These are phyloP conservation scores for Neurospora sp. DNA, from an alignment of 495 filamentous ascomycete species.

Conservation along the genomic window DNA sequence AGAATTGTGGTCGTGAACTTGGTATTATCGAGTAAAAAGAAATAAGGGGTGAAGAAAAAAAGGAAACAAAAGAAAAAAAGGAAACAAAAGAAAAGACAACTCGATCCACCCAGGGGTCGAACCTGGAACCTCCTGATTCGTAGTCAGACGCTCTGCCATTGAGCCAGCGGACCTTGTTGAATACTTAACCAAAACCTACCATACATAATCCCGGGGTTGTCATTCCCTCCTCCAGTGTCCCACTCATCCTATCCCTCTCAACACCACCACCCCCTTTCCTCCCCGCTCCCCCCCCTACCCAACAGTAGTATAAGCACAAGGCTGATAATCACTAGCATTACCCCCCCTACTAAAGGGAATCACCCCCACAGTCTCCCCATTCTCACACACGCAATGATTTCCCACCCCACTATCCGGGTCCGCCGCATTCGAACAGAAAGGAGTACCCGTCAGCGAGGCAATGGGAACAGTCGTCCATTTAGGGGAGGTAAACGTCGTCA, in stretches of 20 bases:
- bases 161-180: background rate
- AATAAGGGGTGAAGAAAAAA: background rate
- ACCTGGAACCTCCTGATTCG: background rate
- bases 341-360: conserved; percentile 3
- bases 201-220: background rate
- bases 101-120: background rate
- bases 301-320: conserved; percentile 14
- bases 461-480: conserved; percentile 10
- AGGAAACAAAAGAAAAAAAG: background rate
- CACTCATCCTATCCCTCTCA: background rate
- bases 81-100: background rate
- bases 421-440: conserved; percentile 11
- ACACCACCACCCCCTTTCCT: background rate
- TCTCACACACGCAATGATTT: conserved; percentile 12
- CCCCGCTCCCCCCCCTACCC: background rate
- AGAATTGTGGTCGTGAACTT: background rate
- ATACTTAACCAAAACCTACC: background rate
- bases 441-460: conserved; percentile 3
- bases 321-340: conserved; percentile 11
- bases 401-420: conserved; percentile 8
- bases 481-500: background rate
- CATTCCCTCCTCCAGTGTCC: background rate
- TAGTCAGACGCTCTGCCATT: background rate
- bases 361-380: conserved; percentile 7
- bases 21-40: background rate